Conservation (phyloP, 2,329 filamentous ascomycete species). For the Ceratocystis lukuohia region DNA sequence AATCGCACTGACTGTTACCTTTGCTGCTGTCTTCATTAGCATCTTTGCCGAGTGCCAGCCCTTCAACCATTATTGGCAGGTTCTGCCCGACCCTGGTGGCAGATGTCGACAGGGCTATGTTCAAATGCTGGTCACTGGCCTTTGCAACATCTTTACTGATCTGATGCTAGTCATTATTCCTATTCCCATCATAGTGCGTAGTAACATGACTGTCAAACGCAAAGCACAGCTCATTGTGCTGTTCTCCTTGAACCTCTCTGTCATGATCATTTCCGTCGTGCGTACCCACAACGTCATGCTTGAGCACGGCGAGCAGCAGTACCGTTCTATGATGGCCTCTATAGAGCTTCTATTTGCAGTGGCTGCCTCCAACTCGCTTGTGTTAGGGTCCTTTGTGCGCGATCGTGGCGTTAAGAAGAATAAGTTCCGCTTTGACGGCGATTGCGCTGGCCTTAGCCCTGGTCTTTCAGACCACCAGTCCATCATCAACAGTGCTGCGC, state of each 20-base stretch:
- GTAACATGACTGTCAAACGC: slow-evolving; percentile 60
- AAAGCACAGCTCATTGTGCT: slow-evolving; percentile 68
- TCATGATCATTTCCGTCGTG: slow-evolving; percentile 68
- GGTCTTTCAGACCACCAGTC: slow-evolving; percentile 13
- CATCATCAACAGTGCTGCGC: slow-evolving; percentile 23
- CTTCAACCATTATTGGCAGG: slow-evolving; percentile 63
- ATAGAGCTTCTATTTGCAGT: slow-evolving; percentile 83
- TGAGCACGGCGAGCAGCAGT: slow-evolving; percentile 62
- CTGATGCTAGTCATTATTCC: slow-evolving; percentile 77
- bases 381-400: slow-evolving; percentile 82
- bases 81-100: slow-evolving; percentile 71
- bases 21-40: slow-evolving; percentile 66
- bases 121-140: slow-evolving; percentile 82
- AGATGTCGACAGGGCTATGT: slow-evolving; percentile 76
- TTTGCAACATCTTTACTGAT: slow-evolving; percentile 78
- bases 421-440: slow-evolving; percentile 49
- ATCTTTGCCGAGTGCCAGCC: slow-evolving; percentile 74
- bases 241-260: slow-evolving; percentile 70
- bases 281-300: slow-evolving; percentile 67
- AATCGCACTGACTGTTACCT: slow-evolving; percentile 62
- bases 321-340: slow-evolving; percentile 76
- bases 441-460: slow-evolving; percentile 10
- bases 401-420: slow-evolving; percentile 82
- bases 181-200: slow-evolving; percentile 72
- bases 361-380: slow-evolving; percentile 72